Evolutionary conservation across 2,329 filamentous ascomycete genomes (phyloP).

Genomic region (Thermothelomyces thermophilus): DNA sequence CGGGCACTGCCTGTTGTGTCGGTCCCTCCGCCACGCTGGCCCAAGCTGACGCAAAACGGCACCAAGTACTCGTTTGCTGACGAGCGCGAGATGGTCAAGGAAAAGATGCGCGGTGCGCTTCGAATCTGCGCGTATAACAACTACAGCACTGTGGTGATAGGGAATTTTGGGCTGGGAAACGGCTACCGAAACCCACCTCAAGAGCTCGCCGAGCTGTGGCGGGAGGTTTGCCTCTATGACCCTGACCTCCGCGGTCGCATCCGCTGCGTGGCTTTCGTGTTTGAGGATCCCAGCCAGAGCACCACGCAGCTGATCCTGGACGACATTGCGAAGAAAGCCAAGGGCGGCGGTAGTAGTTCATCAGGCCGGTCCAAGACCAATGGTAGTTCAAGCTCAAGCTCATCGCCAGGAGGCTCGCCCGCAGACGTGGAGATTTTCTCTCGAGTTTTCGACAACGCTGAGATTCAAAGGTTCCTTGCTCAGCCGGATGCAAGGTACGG

Average conservation of each 20-base stretch:
- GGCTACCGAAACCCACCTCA: constrained; percentile 57
- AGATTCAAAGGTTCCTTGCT: constrained; percentile 45
- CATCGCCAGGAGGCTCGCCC: constrained; percentile 26
- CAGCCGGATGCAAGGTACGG: constrained; percentile 50
- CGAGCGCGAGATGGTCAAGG: constrained; percentile 64
- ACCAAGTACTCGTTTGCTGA: constrained; percentile 63
- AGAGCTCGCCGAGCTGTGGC: constrained; percentile 60
- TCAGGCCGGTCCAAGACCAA: constrained; percentile 30
- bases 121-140: constrained; percentile 59
- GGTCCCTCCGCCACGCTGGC: constrained; percentile 63
- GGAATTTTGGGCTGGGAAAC: constrained; percentile 60
- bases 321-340: constrained; percentile 48
- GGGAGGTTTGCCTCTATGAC: constrained; percentile 57
- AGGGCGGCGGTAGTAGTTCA: constrained; percentile 24
- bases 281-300: constrained; percentile 51
- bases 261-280: constrained; percentile 56
- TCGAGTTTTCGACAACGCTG: constrained; percentile 43
- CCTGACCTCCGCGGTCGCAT: constrained; percentile 57
- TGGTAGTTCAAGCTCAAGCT: constrained; percentile 26
- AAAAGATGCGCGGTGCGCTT: constrained; percentile 65
- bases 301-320: constrained; percentile 48
- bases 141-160: constrained; percentile 53
- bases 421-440: constrained; percentile 49
- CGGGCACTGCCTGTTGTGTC: constrained; percentile 63
- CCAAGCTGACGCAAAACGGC: constrained; percentile 63